Percentiles rank a stretch among this genome's conserved stretches.
Evolutionary conservation across 202 grass and related monocot genomes (phyloP).

Genomic region (Saccharum hybrid): DNA sequence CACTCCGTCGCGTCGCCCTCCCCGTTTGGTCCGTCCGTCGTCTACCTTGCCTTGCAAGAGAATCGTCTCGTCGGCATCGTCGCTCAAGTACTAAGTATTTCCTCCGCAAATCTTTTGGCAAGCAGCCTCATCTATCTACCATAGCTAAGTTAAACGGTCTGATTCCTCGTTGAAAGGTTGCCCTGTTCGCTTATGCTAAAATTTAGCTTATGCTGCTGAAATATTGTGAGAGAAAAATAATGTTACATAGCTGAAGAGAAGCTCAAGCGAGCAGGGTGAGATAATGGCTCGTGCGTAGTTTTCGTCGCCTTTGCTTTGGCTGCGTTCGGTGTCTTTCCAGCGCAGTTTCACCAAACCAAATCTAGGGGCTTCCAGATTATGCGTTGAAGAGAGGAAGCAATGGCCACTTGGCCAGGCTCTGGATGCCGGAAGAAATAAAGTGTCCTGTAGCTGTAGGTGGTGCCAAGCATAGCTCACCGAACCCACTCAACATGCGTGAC

Average conservation of each 20-base stretch:
- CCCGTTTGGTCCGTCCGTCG: not conserved
- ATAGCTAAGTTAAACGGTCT: not conserved
- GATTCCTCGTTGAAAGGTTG: not conserved
- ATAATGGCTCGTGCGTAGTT: not conserved
- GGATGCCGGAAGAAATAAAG: not conserved
- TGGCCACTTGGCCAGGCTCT: too few relatives aligned
- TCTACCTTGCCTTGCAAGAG: slow-evolving; percentile 18
- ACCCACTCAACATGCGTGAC: not conserved
- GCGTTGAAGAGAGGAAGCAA: not conserved
- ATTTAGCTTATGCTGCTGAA: too few relatives aligned
- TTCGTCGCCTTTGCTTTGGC: not conserved
- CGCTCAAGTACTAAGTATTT: not conserved
- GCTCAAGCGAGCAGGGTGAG: too few relatives aligned
- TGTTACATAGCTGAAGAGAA: too few relatives aligned
- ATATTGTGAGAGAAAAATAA: too few relatives aligned
- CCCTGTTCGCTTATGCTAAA: too few relatives aligned
- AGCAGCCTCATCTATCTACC: not conserved
- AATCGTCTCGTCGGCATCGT: not conserved
- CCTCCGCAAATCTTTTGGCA: not conserved
- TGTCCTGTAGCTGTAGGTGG: not conserved
- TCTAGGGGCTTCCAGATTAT: slow-evolving; percentile 26
- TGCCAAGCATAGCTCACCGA: not conserved
- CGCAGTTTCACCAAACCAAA: not conserved
- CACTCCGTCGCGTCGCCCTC: not conserved
- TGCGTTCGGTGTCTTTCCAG: not conserved